phyloP scores from a whole-genome alignment of 23 red algal genomes.

The Gracilariopsis chorda region DNA sequence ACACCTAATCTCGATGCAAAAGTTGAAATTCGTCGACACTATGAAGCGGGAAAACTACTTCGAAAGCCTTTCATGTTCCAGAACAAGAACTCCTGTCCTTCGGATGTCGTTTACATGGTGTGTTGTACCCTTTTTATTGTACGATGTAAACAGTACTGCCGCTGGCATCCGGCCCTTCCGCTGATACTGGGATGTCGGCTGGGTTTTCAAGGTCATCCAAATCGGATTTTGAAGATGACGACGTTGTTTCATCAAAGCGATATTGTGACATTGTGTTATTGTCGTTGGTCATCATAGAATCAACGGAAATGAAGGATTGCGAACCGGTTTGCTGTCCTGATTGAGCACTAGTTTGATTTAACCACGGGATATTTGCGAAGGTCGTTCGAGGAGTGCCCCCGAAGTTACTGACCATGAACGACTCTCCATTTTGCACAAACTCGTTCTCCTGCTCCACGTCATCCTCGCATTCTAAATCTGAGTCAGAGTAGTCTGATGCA shows the following conservation, averaged over 20 bases:
- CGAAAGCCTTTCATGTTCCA: too few relatives aligned
- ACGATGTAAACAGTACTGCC: not conserved
- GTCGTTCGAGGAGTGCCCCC: slow-evolving; percentile 5
- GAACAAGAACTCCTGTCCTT: too few relatives aligned
- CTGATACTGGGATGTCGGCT: too few relatives aligned
- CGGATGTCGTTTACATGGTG: too few relatives aligned
- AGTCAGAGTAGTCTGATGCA: not conserved
- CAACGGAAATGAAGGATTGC: slow-evolving; percentile 4
- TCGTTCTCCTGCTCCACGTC: not conserved
- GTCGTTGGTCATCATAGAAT: not conserved
- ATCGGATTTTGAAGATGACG: not conserved
- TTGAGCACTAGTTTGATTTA: not conserved
- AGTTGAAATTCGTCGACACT: too few relatives aligned
- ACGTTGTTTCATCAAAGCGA: not conserved
- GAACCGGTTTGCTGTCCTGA: not conserved
- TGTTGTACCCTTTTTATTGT: too few relatives aligned
- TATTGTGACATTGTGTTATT: slow-evolving; percentile 18
- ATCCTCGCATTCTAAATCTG: slow-evolving; percentile 2
- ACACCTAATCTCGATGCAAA: too few relatives aligned
- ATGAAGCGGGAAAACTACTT: too few relatives aligned
- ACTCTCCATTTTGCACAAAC: not conserved
- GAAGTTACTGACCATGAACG: slow-evolving; percentile 14
- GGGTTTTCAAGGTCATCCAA: too few relatives aligned
- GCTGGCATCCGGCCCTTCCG: not conserved
- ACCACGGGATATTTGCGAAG: not conserved